Evolutionary conservation across 768 basidiomycete genomes (phyloP).

Genomic region (Pleurotus djamor): DNA sequence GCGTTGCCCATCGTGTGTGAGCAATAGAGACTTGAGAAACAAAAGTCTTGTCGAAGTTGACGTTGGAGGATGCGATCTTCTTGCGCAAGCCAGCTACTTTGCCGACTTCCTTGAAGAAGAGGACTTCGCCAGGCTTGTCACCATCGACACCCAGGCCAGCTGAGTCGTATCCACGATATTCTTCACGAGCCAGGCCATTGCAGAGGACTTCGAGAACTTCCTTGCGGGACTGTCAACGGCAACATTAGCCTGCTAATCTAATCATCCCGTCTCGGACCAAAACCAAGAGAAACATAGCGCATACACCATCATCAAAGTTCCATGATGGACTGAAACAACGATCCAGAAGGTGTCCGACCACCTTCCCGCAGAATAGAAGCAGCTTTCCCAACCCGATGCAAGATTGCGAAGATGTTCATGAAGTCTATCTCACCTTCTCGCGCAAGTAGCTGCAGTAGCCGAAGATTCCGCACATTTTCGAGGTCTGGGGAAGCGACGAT

Average conservation of each 20-base stretch:
- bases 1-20: slow-evolving; percentile 99
- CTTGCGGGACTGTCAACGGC: slow-evolving; percentile 67
- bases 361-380: neutral
- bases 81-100: slow-evolving; percentile 94
- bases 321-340: no score
- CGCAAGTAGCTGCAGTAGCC: slow-evolving; percentile 92
- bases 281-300: neutral
- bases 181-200: slow-evolving; percentile 89
- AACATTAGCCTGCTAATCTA: neutral
- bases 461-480: slow-evolving; percentile 91
- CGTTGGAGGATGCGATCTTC: slow-evolving; percentile 68
- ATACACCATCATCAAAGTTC: neutral
- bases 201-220: slow-evolving; percentile 89
- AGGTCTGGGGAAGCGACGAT: neutral
- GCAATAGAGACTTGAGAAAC: slow-evolving; percentile 94
- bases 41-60: slow-evolving; percentile 77
- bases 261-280: neutral
- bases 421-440: slow-evolving; percentile 71
- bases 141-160: slow-evolving; percentile 92
- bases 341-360: neutral
- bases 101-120: slow-evolving; percentile 97
- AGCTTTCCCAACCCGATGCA: neutral
- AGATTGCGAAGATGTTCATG: slow-evolving; percentile 6
- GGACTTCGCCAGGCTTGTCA: slow-evolving; percentile 71
- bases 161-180: slow-evolving; percentile 98